phyloP scores from a whole-genome alignment of 331 rosid species.

The Quercus lobata region DNA sequence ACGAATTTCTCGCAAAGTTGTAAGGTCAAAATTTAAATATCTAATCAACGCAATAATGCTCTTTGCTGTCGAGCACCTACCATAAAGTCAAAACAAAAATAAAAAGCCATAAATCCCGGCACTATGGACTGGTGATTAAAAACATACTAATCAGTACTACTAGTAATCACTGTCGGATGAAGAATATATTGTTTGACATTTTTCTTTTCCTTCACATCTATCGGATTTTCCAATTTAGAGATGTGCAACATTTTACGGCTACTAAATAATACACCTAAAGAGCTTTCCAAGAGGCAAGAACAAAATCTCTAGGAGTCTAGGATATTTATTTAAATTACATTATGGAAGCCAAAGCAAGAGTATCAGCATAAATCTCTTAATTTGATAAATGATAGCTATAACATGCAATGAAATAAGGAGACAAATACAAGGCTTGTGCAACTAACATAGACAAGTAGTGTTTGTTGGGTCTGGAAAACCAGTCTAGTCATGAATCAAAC shows the following conservation, averaged over 20 bases:
- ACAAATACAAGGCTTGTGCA: neutral
- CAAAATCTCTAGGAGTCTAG: neutral
- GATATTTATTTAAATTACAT: neutral
- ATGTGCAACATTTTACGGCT: neutral
- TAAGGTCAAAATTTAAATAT: neutral
- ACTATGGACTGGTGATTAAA: neutral
- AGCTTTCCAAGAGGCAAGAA: neutral
- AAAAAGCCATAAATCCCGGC: conserved; percentile 4
- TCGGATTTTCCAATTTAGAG: neutral
- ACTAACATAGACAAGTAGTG: too few species aligned
- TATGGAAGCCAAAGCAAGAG: neutral
- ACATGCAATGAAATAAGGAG: neutral
- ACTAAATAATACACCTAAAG: neutral
- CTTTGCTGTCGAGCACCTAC: neutral
- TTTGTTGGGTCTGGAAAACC: neutral
- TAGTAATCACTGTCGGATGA: neutral
- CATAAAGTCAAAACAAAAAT: neutral
- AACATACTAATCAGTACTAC: neutral
- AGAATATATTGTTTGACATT: neutral
- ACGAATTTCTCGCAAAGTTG: neutral
- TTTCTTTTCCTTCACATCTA: neutral
- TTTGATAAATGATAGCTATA: neutral
- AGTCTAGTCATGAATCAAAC: neutral
- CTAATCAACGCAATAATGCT: neutral
- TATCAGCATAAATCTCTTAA: neutral